Conservation (phyloP, 371 early-diverging fungal genomes). For the Rhizopus stolonifer region DNA sequence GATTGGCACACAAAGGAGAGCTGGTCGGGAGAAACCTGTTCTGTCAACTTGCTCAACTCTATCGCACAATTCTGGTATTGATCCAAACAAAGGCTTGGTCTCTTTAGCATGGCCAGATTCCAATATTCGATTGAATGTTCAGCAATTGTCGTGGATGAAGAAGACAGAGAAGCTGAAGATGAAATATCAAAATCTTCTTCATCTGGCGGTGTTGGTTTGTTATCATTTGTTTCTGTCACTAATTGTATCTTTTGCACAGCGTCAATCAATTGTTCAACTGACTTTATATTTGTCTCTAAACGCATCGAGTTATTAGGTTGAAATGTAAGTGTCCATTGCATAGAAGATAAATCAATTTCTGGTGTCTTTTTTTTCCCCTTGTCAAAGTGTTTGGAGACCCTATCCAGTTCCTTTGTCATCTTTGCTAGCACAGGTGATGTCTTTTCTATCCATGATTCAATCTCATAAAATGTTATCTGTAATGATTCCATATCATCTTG, state of each 20-base stretch:
- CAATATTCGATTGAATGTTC: conserved; percentile 45
- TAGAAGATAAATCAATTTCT: conserved; percentile 18
- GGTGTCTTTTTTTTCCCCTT: conserved; percentile 21
- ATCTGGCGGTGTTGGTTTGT: conserved; percentile 1
- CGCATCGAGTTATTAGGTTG: conserved; percentile 42
- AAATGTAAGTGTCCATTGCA: conserved; percentile 48
- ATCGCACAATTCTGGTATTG: conserved; percentile 29
- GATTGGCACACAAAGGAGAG: conserved; percentile 41
- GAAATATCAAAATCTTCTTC: conserved; percentile 15
- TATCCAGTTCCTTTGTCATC: conserved; percentile 52
- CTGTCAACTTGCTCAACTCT: conserved; percentile 29
- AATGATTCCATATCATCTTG: conserved; percentile 49
- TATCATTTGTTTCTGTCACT: conserved; percentile 23
- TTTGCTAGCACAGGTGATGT: conserved; percentile 45
- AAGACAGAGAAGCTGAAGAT: conserved; percentile 1
- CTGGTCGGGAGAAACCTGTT: conserved; percentile 37
- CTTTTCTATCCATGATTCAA: conserved; percentile 54
- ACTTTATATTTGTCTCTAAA: conserved; percentile 50
- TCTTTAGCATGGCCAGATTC: conserved; percentile 32
- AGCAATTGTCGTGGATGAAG: conserved; percentile 3
- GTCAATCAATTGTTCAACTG: conserved; percentile 49
- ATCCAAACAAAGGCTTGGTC: conserved; percentile 35
- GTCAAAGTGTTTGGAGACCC: conserved; percentile 43
- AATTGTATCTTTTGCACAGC: conserved; percentile 43
- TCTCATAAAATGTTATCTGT: conserved; percentile 53